A percentile compares a stretch with the other conserved stretches of the same genome.
phyloP scores from a whole-genome alignment of 2,329 filamentous ascomycete species.

The Cladophialophora carrionii region DNA sequence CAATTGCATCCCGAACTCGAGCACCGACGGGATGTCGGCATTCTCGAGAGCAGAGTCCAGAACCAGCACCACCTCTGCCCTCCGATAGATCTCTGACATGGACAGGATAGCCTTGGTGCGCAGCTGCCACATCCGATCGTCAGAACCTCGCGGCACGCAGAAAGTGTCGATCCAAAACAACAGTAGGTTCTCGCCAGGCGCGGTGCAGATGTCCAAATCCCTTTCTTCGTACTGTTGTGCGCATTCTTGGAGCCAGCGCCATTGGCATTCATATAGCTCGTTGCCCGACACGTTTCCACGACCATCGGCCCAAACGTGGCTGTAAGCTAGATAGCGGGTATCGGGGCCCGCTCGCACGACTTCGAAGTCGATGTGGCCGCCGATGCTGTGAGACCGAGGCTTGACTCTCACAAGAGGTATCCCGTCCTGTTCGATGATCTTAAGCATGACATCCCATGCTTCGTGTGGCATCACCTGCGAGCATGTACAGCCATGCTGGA shows the following conservation, averaged over 20 bases:
- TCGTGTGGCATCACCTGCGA: neutral
- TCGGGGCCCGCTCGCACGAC: neutral
- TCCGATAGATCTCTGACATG: constrained; percentile 4
- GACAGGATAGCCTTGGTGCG: constrained; percentile 5
- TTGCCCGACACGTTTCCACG: neutral
- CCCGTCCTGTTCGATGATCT: neutral
- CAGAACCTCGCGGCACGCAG: neutral
- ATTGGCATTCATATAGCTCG: neutral
- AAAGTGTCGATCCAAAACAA: neutral
- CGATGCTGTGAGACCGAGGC: neutral
- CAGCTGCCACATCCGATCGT: constrained; percentile 7
- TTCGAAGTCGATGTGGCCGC: neutral
- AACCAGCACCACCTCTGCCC: constrained; percentile 6
- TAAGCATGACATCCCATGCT: neutral
- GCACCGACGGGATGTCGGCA: constrained; percentile 2
- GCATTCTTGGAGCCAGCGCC: neutral
- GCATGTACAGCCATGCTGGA: neutral
- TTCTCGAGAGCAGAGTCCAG: constrained; percentile 8
- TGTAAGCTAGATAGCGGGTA: neutral
- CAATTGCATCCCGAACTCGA: constrained; percentile 5
- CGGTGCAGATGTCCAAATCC: neutral
- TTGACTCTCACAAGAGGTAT: neutral
- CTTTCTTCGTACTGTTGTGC: neutral
- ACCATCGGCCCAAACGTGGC: neutral
- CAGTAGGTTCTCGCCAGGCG: neutral